These are phyloP conservation scores for Acrocalymma vagum DNA, from an alignment of 2,329 filamentous ascomycete genomes.

Conservation along the genomic window DNA sequence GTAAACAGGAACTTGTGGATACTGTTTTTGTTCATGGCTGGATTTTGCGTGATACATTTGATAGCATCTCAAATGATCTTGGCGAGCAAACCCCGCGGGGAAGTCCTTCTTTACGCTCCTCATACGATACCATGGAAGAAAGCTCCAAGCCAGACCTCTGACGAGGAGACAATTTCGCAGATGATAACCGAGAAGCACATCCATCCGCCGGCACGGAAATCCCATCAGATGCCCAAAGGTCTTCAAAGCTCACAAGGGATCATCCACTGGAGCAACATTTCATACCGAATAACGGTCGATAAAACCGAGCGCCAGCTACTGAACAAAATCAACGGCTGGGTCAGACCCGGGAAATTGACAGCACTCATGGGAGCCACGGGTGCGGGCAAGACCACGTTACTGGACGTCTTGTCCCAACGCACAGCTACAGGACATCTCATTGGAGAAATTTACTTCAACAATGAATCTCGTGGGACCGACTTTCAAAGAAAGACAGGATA, in stretches of 20 bases:
- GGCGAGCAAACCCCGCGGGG: too few relatives aligned
- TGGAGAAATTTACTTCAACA: conserved; percentile 18
- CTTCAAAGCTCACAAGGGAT: too few relatives aligned
- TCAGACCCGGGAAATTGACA: conserved; percentile 60
- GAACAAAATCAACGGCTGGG: conserved; percentile 59
- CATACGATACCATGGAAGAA: conserved; percentile 49
- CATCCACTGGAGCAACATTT: conserved; percentile 58
- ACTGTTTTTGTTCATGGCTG: too few relatives aligned
- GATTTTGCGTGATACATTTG: too few relatives aligned
- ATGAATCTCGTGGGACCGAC: not conserved
- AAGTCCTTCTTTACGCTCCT: too few relatives aligned
- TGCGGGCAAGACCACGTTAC: conserved; percentile 23
- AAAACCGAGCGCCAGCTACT: conserved; percentile 55
- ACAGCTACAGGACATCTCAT: conserved; percentile 13
- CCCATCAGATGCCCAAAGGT: too few relatives aligned
- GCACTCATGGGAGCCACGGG: conserved; percentile 30
- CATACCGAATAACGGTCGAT: conserved; percentile 72
- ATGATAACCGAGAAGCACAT: too few relatives aligned
- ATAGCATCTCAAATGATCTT: too few relatives aligned
- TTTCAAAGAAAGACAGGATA: conserved; percentile 27
- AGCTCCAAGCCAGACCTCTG: too few relatives aligned
- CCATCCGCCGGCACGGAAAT: too few relatives aligned
- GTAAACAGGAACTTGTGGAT: too few relatives aligned
- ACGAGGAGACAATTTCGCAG: not conserved
- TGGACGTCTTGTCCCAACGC: conserved; percentile 17